Conservation (phyloP, 768 basidiomycete genomes). For the Kwoniella bestiolae region DNA sequence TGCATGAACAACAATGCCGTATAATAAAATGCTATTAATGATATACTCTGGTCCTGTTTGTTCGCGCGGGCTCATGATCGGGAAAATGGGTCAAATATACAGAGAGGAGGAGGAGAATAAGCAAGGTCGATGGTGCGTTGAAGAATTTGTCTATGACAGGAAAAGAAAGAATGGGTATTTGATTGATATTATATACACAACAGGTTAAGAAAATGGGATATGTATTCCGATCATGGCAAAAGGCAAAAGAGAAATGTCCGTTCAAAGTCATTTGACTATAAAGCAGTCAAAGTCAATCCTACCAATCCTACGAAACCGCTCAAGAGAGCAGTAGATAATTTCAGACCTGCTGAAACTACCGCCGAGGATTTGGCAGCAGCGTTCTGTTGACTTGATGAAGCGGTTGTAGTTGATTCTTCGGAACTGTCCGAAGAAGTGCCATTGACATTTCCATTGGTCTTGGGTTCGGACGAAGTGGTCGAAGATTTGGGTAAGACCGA, state of each 20-base stretch:
- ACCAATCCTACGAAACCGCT: background rate
- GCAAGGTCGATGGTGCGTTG: no score
- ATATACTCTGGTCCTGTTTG: background rate
- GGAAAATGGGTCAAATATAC: background rate
- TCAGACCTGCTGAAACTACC: slow-evolving; percentile 19
- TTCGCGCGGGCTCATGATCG: background rate
- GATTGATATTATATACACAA: slow-evolving; percentile 13
- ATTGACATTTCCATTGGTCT: background rate
- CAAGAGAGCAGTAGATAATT: background rate
- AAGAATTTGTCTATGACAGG: background rate
- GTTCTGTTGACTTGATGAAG: slow-evolving; percentile 9
- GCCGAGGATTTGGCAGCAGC: slow-evolving; percentile 15
- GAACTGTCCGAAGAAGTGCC: background rate
- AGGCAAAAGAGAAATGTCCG: background rate
- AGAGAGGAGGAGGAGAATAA: background rate
- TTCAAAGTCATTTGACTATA: background rate
- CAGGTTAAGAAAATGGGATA: background rate
- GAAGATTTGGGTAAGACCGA: slow-evolving; percentile 36
- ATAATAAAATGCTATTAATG: slow-evolving; percentile 11
- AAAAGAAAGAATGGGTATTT: background rate
- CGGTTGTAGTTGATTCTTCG: background rate
- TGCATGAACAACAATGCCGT: background rate
- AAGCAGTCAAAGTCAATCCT: background rate
- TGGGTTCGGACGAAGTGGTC: slow-evolving; percentile 5
- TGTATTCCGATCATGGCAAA: background rate